phyloP scores from a whole-genome alignment of 148 eudicot genomes.

The Rhododendron vialii region DNA sequence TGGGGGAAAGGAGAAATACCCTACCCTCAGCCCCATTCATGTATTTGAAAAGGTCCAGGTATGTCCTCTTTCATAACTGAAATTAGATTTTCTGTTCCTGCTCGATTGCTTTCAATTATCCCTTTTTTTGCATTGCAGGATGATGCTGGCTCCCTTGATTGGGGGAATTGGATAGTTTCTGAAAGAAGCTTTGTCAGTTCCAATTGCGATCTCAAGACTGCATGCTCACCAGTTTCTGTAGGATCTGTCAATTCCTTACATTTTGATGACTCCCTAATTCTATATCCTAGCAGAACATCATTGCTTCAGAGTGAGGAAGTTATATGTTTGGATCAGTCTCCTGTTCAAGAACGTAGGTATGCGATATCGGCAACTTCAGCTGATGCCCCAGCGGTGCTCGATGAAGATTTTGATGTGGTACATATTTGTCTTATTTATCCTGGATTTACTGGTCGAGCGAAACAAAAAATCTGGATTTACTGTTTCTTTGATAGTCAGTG shows the following conservation, averaged over 20 bases:
- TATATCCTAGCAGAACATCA: conserved; percentile 20
- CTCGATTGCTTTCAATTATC: neutral
- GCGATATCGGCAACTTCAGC: conserved; percentile 13
- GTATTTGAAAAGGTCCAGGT: conserved; percentile 77
- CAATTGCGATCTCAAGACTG: conserved; percentile 21
- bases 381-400: conserved; percentile 29
- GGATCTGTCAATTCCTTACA: conserved; percentile 32
- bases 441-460: neutral
- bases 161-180: conserved; percentile 70
- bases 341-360: conserved; percentile 5
- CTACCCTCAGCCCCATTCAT: conserved; percentile 63
- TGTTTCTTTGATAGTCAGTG: neutral
- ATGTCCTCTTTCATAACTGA: conserved; percentile 8
- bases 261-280: conserved; percentile 33
- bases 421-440: conserved; percentile 1
- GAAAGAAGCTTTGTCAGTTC: conserved; percentile 31
- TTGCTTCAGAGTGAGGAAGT: conserved; percentile 26
- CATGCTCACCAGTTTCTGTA: conserved; percentile 23
- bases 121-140: conserved; percentile 38
- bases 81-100: neutral
- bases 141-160: conserved; percentile 38
- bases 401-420: conserved; percentile 28
- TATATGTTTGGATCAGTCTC: conserved; percentile 16
- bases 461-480: neutral
- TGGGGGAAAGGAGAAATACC: conserved; percentile 37